These are phyloP conservation scores for Beauveria pseudobassiana DNA, from an alignment of 2,329 filamentous ascomycete genomes.

Conservation along the genomic window DNA sequence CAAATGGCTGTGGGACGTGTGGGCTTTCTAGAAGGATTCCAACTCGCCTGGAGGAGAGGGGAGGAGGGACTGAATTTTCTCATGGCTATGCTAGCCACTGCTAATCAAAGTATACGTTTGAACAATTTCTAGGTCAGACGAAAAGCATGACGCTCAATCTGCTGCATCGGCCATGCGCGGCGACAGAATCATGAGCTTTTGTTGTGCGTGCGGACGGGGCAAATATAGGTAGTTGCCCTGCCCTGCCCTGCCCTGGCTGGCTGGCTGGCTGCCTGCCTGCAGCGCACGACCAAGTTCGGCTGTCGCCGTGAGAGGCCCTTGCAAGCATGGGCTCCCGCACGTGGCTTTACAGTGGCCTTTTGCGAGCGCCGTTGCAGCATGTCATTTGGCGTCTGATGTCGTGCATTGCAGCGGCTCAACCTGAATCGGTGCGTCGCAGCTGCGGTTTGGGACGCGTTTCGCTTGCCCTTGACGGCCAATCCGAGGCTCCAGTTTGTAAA, in stretches of 20 bases:
- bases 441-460: conserved; percentile 3
- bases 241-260: no score
- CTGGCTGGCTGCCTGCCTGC: no score
- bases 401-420: neutral
- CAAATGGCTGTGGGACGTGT: neutral
- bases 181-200: neutral
- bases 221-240: no score
- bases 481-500: neutral
- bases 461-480: neutral
- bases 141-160: neutral
- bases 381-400: no score
- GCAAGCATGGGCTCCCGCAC: neutral
- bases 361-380: neutral
- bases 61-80: neutral
- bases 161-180: neutral
- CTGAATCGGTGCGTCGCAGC: conserved; percentile 9
- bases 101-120: conserved; percentile 7
- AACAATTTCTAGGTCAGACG: neutral
- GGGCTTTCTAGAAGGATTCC: conserved; percentile 8
- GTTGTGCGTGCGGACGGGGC: no score
- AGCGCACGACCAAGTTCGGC: no score
- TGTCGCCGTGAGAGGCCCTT: neutral
- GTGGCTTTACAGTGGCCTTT: neutral
- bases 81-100: neutral
- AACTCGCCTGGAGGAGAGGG: neutral